Percentiles rank a stretch among this genome's conserved stretches.
phyloP scores from a whole-genome alignment of 345 rosid genomes.

The Salix udensis region DNA sequence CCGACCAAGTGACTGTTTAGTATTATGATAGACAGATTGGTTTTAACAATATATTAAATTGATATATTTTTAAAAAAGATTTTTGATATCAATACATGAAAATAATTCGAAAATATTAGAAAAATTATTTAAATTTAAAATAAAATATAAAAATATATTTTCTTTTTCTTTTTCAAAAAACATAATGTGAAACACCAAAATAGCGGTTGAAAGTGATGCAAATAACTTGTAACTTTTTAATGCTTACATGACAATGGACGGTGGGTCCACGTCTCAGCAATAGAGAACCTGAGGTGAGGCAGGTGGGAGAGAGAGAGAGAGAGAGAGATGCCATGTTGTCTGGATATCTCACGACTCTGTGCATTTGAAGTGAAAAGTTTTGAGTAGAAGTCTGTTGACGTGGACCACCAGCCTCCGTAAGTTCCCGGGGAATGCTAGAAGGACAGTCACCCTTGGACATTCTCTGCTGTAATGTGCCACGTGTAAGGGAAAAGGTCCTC shows the following conservation, averaged over 20 bases:
- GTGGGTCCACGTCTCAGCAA: conserved; percentile 40
- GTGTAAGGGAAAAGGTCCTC: no score
- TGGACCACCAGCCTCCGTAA: conserved; percentile 41
- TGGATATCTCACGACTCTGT: conserved; percentile 13
- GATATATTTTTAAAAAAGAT: no score
- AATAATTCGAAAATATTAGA: no score
- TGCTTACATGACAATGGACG: conserved; percentile 17
- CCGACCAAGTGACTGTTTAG: background rate
- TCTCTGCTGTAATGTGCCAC: no score
- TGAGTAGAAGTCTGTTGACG: conserved; percentile 43
- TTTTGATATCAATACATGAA: no score
- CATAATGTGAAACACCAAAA: no score
- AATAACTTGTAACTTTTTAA: background rate
- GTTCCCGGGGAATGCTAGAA: background rate
- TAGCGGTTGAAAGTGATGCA: conserved; percentile 6
- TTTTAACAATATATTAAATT: no score
- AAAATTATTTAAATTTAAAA: no score
- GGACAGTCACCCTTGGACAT: no score
- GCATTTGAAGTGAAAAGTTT: conserved; percentile 17
- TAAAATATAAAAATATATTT: no score
- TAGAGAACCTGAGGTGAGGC: conserved; percentile 21
- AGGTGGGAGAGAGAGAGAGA: background rate
- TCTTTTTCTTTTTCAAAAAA: no score
- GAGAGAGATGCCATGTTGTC: background rate
- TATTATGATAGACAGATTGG: no score